phyloP scores from a whole-genome alignment of 208 protist species.

The Leishmania mexicana region DNA sequence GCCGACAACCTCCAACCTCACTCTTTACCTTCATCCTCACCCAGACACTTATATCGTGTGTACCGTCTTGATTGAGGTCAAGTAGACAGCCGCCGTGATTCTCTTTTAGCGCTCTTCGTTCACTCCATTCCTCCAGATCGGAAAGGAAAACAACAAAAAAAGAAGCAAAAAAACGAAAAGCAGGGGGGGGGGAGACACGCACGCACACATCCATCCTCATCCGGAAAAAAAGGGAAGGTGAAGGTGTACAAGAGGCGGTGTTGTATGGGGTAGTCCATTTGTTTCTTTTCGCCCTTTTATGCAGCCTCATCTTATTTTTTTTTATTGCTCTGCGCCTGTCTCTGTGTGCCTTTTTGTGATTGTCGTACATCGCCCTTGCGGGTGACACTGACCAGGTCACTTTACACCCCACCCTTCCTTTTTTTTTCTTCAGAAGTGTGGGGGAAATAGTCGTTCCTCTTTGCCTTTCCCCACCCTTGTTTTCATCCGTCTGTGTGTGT shows the following conservation, averaged over 20 bases:
- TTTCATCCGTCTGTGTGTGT: not conserved
- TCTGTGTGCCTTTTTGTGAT: not conserved
- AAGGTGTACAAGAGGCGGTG: not conserved
- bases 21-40: not conserved
- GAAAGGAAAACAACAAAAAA: not conserved
- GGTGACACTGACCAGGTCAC: conserved; percentile 1
- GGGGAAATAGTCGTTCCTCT: not conserved
- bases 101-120: not conserved
- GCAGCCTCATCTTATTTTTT: not conserved
- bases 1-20: not conserved
- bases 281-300: not conserved
- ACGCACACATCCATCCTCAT: not conserved
- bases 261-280: not conserved
- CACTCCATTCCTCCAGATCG: not conserved
- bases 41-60: not conserved
- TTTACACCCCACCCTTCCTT: not conserved
- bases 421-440: not conserved
- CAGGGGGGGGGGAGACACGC: not conserved
- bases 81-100: not conserved
- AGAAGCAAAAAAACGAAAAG: not conserved
- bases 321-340: not conserved
- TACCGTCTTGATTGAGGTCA: not conserved
- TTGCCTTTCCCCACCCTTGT: too few species aligned
- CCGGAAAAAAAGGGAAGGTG: not conserved
- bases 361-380: not conserved